Evolutionary conservation across 148 eudicot species (phyloP), one percentile per base, ranked within the genome.

Genomic region (Nepenthes mirabilis): DNA sequence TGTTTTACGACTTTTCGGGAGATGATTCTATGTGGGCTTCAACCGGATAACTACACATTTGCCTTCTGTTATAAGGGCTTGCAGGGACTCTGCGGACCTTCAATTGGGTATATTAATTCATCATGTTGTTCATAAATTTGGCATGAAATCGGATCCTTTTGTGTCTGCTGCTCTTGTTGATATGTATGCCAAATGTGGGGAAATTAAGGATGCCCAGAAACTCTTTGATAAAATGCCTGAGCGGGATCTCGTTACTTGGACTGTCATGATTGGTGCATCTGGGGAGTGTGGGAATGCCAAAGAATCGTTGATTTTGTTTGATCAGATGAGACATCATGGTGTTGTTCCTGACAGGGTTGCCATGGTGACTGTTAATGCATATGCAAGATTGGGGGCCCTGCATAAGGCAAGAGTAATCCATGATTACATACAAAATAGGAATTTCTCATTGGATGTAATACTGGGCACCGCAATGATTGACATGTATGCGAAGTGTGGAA

Each of bases 401-500:
- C 55, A 63, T 58, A 63, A 70, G 52, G 67, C 73, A 33, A 70
- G 55, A 63, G 52, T 37, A 43, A 2, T 70, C 7, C 47, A 70
- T 63, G 68, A 63, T 36, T 70, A 63, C 32, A 58, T 70, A 52
- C 6, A 33, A 14, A 5, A 33, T 37, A 58, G 40, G 64, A 57
- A 47, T 34, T 37, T 63, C 14, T 64, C 64, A 11, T 58, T 70
- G 53, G 68, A 70, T 70, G 63, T 70, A 1, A 52, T 63, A 4
- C 11, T 70, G 49, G 73, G 69, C 14, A 60, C 69, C 2, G 62
- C 74, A 1, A 59, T 68, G 68, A 59, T 73, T n/a, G 76, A 73
- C 54, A 68, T 73, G 76, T 73, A 63, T 73, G 64, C 76, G 11
- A 73, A 73, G 53, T 68, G 69, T 64, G 72, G 75, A 4, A 66